phyloP scores from a whole-genome alignment of 495 filamentous ascomycete species.

The Extremus antarcticus region DNA sequence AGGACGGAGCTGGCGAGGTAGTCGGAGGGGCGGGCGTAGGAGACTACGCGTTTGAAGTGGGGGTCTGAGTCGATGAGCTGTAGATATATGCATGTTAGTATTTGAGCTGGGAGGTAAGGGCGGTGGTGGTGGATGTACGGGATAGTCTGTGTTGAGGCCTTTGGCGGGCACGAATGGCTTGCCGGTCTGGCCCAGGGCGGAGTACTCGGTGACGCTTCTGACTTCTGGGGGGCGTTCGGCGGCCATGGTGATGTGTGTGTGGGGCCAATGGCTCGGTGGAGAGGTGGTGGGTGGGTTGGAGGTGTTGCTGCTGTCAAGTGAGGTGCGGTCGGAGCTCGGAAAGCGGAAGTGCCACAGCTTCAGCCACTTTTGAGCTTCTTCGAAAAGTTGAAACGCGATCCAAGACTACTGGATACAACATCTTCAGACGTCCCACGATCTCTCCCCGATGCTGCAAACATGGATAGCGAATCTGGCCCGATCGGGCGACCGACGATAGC shows the following conservation, averaged over 20 bases:
- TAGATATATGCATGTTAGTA: neutral
- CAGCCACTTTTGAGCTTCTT: neutral
- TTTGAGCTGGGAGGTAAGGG: neutral
- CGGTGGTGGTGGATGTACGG: constrained; percentile 42
- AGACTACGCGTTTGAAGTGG: constrained; percentile 77
- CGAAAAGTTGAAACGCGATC: neutral
- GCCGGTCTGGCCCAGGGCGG: constrained; percentile 12
- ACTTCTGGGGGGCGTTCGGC: constrained; percentile 12
- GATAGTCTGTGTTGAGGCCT: constrained; percentile 62
- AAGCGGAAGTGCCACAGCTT: neutral
- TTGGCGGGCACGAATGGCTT: constrained; percentile 62
- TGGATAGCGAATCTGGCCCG: constrained; percentile 6
- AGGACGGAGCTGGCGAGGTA: constrained; percentile 58
- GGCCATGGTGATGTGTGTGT: constrained; percentile 11
- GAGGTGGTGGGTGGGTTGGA: neutral
- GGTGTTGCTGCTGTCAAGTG: neutral
- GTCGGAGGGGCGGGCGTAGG: constrained; percentile 76
- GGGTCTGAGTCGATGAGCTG: constrained; percentile 38
- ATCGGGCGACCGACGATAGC: constrained; percentile 45
- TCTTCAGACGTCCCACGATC: constrained; percentile 2
- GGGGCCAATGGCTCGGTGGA: constrained; percentile 10
- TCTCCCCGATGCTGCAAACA: constrained; percentile 10
- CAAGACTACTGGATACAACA: neutral
- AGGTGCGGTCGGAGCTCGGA: neutral
- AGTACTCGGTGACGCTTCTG: constrained; percentile 8